These are phyloP conservation scores for Globisporangium paddicum DNA, from an alignment of 352 stramenopile species.

Conservation along the genomic window DNA sequence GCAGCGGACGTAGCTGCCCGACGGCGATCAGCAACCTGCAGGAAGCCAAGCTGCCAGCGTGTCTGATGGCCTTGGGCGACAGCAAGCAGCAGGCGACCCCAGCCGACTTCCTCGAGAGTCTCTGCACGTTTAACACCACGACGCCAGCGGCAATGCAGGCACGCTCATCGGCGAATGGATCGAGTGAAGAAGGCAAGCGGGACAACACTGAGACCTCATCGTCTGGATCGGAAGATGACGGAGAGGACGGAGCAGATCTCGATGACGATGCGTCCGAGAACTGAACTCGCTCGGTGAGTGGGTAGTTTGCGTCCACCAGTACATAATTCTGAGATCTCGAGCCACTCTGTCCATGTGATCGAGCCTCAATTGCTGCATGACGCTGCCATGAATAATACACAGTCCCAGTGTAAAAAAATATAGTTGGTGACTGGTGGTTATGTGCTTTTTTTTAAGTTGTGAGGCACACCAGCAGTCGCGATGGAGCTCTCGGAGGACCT, in stretches of 20 bases:
- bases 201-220: background rate
- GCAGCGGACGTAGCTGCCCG: slow-evolving; percentile 27
- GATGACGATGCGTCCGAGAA: background rate
- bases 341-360: background rate
- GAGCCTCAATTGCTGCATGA: no score
- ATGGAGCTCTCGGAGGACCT: slow-evolving; percentile 64
- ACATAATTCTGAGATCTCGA: background rate
- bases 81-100: slow-evolving; percentile 15
- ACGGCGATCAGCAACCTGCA: slow-evolving; percentile 17
- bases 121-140: slow-evolving; percentile 14
- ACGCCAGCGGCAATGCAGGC: background rate
- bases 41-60: slow-evolving; percentile 18
- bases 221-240: background rate
- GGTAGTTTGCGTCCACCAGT: no score
- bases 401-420: background rate
- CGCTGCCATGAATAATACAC: no score
- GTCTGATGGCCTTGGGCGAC: slow-evolving; percentile 5
- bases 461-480: background rate
- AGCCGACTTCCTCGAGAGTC: slow-evolving; percentile 15
- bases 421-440: background rate
- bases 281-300: background rate
- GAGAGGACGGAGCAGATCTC: background rate
- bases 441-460: background rate
- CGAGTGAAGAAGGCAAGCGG: background rate
- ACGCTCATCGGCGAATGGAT: background rate